phyloP scores from a whole-genome alignment of 805 yeast species.

The Blastobotrys robertii region DNA sequence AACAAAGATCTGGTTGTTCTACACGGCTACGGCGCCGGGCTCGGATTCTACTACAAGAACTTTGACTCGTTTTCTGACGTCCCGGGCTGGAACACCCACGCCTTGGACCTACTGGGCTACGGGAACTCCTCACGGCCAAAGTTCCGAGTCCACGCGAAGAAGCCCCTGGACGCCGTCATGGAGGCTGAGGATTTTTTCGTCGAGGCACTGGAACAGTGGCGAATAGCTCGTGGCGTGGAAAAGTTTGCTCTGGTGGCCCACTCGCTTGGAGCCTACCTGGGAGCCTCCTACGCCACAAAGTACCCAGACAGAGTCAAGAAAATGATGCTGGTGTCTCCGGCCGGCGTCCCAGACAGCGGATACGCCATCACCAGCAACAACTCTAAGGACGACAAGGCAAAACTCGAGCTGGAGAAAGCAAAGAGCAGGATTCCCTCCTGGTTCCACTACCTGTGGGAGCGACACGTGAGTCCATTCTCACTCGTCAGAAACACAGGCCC shows the following conservation, averaged over 20 bases:
- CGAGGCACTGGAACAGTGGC: constrained; percentile 58
- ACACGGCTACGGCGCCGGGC: constrained; percentile 92
- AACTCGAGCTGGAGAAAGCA: constrained; percentile 5
- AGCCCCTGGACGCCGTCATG: constrained; percentile 30
- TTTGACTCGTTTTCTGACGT: constrained; percentile 31
- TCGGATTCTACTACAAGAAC: constrained; percentile 71
- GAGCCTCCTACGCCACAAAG: constrained; percentile 53
- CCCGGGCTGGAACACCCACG: constrained; percentile 48
- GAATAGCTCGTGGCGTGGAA: constrained; percentile 37
- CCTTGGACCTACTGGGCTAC: constrained; percentile 81
- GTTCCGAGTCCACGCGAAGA: constrained; percentile 31
- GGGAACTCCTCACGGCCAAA: constrained; percentile 79
- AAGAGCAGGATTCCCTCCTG: constrained; percentile 50
- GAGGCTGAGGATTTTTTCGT: constrained; percentile 53
- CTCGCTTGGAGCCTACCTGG: constrained; percentile 86
- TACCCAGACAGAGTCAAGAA: constrained; percentile 53
- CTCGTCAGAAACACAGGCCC: constrained; percentile 71
- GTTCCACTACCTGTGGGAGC: constrained; percentile 77
- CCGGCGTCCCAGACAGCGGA: constrained; percentile 57
- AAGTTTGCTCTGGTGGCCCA: constrained; percentile 64
- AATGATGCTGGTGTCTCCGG: constrained; percentile 78
- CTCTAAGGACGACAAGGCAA: constrained; percentile 7
- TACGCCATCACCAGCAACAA: constrained; percentile 7
- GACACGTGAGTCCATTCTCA: constrained; percentile 75
- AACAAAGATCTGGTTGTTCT: constrained; percentile 49